Base-by-base conservation (phyloP, 2,329 filamentous ascomycete species). In the Aspergillus hiratsukae region DNA sequence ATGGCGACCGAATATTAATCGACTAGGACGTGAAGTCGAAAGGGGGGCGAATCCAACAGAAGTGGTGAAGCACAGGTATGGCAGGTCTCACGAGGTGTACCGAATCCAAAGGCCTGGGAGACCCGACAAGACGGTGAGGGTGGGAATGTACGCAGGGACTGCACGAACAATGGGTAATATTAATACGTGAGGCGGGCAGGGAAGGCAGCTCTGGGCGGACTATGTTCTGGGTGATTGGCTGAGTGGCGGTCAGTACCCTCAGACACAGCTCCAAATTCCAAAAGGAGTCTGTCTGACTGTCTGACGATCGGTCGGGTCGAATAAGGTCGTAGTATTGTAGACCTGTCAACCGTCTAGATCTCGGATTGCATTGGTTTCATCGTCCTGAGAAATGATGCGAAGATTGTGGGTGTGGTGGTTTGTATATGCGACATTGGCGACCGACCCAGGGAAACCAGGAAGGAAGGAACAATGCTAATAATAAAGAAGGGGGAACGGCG, bases 81-180 rank as follows among this genome's bases (percentile, higher is more conserved):
- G 35, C 50, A 55, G 55, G 56, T 62, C 52, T 58, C 57, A 65
- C 61, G 60, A 57, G 54, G 55, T 48, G 55, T 56, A 57, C 61
- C 63, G 59, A 60, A 60, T 55, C 64, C 64, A 63, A 51, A 62
- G 59, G 57, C 37, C 58, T 66, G 64, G 64, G 64, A 66, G 55
- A 59, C 63, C 64, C 64, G 55, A 56, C 52, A 40, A 63, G 58
- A 61, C 57, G 64, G 61, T 58, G 60, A 60, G 51, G 41, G 29
- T 49, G 54, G 59, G 57, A 60, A 59, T 54, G 48, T 17, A 43
- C 37, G 54, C 55, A 55, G 55, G 51, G 55, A 54, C 55, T 54
- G 51, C 54, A 60, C 51, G 48, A 54, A 57, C 49, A 55, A 55
- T 37, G 31, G 31, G 31, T 17, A 37, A 37, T 37, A 35, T 53